Evolutionary conservation across 345 rosid genomes (phyloP).

Genomic region (Lagerstroemia speciosa): DNA sequence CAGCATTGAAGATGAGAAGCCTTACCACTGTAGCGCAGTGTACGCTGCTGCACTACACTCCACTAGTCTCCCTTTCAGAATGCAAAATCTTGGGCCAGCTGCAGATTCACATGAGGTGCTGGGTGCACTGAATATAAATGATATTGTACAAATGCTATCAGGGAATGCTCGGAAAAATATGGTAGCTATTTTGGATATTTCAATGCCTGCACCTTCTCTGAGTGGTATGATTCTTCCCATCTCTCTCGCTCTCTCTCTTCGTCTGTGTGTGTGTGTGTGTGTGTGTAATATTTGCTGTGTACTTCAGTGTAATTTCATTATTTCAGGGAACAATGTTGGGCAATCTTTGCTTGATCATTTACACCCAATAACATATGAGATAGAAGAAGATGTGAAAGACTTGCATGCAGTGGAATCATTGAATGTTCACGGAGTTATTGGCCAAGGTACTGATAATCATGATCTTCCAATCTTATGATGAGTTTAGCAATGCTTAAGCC

Average conservation of each 20-base stretch:
- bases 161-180: slow-evolving; percentile 64
- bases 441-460: slow-evolving; percentile 31
- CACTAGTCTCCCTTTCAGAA: slow-evolving; percentile 55
- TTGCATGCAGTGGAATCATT: slow-evolving; percentile 51
- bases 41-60: slow-evolving; percentile 86
- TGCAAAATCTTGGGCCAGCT: slow-evolving; percentile 44
- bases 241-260: no score
- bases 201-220: slow-evolving; percentile 69
- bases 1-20: slow-evolving; percentile 52
- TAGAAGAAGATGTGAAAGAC: slow-evolving; percentile 54
- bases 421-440: slow-evolving; percentile 62
- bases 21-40: slow-evolving; percentile 71
- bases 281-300: background rate
- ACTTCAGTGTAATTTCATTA: background rate
- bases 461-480: background rate
- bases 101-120: slow-evolving; percentile 34
- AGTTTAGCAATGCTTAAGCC: background rate
- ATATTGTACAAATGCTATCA: slow-evolving; percentile 45
- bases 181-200: slow-evolving; percentile 55
- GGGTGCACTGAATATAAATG: slow-evolving; percentile 50
- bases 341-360: slow-evolving; percentile 37
- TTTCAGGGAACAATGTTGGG: slow-evolving; percentile 35
- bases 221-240: slow-evolving; percentile 23
- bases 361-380: slow-evolving; percentile 63
- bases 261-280: background rate